Evolutionary conservation across 2,329 filamentous ascomycete genomes (phyloP), one percentile per base, ranked within the genome.

Genomic region (Fusarium agapanthi): DNA sequence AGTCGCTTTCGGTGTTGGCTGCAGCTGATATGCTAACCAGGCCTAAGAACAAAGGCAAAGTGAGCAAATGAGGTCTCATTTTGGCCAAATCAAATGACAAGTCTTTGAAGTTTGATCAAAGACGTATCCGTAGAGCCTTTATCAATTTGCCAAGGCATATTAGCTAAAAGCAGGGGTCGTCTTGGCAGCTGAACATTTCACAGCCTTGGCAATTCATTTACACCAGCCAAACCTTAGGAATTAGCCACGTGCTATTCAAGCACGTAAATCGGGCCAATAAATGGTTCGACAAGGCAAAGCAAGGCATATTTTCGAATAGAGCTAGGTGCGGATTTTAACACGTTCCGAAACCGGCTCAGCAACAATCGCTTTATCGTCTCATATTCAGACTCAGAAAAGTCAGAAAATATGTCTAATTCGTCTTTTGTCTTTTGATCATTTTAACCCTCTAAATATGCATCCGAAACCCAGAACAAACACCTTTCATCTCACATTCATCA

Each of bases 301-400:
- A 28, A 61, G 37, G 57, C 20, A 7, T 24, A 24, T 34, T 50
- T 7, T 4, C 4, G 24, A 12, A 50, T 3, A 11, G n/a, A 34
- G 1, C 6, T 6, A 0, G 5, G 2, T 1, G 8, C 0, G 8
- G 12, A 3, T 16, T 15, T 50, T 24, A 2, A 34, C 11, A 10
- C 0, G 6, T 7, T 10, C 22, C 30, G 8, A 20, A 6, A 5
- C 6, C 22, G 57, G 15, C 18, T 28, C 5, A 6, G 30, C 5
- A 13, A 32, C 24, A n/a, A 7, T 22, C 10, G 20, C 20, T 12
- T 30, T 3, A n/a, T n/a, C 5, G 32, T 50, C 2, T 26, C 7
- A 35, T 20, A 7, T 24, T 5, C 4, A 12, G 7, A 20, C 22
- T 40, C 22, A 40, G 7, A 40, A 40, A 32, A 10, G 9, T 35